These are phyloP conservation scores for Fusarium anguioides DNA, from an alignment of 2,329 filamentous ascomycete species.

Conservation along the genomic window DNA sequence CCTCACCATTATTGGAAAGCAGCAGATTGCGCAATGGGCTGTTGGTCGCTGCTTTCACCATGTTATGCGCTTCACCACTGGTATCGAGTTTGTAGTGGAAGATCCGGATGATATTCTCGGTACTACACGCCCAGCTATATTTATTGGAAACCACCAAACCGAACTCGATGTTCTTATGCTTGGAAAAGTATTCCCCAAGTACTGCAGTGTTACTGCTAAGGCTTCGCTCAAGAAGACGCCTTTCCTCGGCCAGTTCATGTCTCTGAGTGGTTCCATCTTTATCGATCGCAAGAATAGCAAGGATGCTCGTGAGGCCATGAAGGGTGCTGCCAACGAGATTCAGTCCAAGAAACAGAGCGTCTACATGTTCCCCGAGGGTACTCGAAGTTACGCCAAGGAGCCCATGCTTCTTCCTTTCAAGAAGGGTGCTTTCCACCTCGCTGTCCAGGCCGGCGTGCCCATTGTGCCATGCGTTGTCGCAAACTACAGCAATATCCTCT, in stretches of 20 bases:
- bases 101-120: constrained; percentile 72
- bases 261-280: constrained; percentile 88
- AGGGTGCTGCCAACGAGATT: constrained; percentile 85
- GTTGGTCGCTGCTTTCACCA: constrained; percentile 83
- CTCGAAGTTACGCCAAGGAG: constrained; percentile 86
- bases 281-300: constrained; percentile 90
- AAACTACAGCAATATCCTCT: constrained; percentile 81
- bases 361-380: constrained; percentile 93
- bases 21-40: constrained; percentile 86
- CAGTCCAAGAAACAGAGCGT: constrained; percentile 76
- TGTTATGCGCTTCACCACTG: constrained; percentile 78
- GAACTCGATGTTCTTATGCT: constrained; percentile 96
- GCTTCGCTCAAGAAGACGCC: constrained; percentile 81
- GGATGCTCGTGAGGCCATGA: constrained; percentile 86
- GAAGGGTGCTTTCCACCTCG: constrained; percentile 97
- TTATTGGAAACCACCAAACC: constrained; percentile 95
- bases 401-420: constrained; percentile 94
- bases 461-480: constrained; percentile 87
- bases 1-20: constrained; percentile 77
- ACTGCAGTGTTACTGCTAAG: constrained; percentile 95
- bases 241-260: constrained; percentile 95
- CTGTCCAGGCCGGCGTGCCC: constrained; percentile 91
- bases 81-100: constrained; percentile 80
- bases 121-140: constrained; percentile 82
- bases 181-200: constrained; percentile 86